Base-by-base conservation (phyloP, 805 yeast genomes). In the Monosporozyma servazzii region DNA sequence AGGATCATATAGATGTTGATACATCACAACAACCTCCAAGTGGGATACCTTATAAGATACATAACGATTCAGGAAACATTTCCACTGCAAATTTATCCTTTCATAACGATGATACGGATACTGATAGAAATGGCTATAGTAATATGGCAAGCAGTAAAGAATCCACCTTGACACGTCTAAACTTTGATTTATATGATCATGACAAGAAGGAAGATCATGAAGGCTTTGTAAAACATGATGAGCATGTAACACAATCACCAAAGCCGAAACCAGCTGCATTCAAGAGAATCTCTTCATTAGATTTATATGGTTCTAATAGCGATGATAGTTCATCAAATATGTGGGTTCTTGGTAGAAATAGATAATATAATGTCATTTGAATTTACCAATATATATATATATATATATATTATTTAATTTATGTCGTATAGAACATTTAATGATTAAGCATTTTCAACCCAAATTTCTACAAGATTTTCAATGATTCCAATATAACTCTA, bases 301-400 rank as follows among this genome's bases (percentile, higher is more conserved):
- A 65, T 53, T 53, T 67, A 17, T 67, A 67, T 47, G 68, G 65
- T 21, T 65, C 60, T 46, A 56, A 41, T 3, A 11, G 13, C 15
- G 48, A 23, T 30, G 66, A 60, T 23, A 44, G 53, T 43, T 10
- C 47, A 6, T 11, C 47, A 6, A 62, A 59, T 29, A 61, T 58
- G 21, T 67, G 71, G 71, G 54, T 62, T 11, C 51, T 67, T 18
- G 69, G 69, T 13, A 65, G 65, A 8, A 65, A 65, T 44, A 29
- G 30, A 27, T 48, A 40, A 21, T 23, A 18, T 11, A n/a, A n/a
- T n/a, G n/a, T n/a, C n/a, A n/a, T n/a, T n/a, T n/a, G n/a, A n/a
- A n/a, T n/a, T n/a, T n/a, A n/a, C n/a, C n/a, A n/a, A 39, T 10
- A 39, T 30, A 30, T 30, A 11, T 30, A 13, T 30, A 30, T 30